Conservation (phyloP, 1,139 yeast species). For the Casaregolazyma lundiana region DNA sequence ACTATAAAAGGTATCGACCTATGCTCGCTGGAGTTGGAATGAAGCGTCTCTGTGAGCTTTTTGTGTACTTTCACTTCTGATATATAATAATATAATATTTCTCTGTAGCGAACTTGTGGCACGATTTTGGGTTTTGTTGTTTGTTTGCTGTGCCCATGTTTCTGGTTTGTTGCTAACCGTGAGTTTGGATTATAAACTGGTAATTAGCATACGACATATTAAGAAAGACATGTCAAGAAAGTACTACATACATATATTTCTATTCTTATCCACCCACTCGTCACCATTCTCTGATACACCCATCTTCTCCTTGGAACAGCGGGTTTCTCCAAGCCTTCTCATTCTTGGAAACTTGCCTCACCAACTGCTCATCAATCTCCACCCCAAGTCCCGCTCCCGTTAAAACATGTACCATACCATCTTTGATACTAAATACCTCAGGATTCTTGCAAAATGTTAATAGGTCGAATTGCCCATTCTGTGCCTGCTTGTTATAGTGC, state of each 20-base stretch:
- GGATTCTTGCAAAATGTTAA: conserved; percentile 26
- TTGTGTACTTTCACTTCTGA: neutral
- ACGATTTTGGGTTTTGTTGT: neutral
- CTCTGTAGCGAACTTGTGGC: no score
- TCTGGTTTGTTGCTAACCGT: no score
- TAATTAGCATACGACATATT: no score
- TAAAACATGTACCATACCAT: conserved; percentile 25
- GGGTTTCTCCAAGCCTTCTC: conserved; percentile 29
- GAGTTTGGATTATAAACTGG: no score
- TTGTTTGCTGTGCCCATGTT: no score
- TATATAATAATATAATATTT: neutral
- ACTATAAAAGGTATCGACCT: conserved; percentile 22
- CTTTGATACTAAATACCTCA: conserved; percentile 24
- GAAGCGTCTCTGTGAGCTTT: neutral
- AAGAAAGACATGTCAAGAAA: no score
- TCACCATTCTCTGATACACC: conserved; percentile 28
- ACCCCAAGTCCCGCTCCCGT: conserved; percentile 30
- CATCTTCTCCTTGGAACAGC: conserved; percentile 29
- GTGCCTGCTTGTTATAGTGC: conserved; percentile 26
- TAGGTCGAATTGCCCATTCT: conserved; percentile 21
- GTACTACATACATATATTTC: no score
- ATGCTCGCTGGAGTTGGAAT: neutral
- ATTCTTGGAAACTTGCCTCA: conserved; percentile 20
- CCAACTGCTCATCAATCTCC: conserved; percentile 27
- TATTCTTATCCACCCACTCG: no score